These are phyloP conservation scores for Ephemerocybe angulata DNA, from an alignment of 768 basidiomycete genomes.

Conservation along the genomic window DNA sequence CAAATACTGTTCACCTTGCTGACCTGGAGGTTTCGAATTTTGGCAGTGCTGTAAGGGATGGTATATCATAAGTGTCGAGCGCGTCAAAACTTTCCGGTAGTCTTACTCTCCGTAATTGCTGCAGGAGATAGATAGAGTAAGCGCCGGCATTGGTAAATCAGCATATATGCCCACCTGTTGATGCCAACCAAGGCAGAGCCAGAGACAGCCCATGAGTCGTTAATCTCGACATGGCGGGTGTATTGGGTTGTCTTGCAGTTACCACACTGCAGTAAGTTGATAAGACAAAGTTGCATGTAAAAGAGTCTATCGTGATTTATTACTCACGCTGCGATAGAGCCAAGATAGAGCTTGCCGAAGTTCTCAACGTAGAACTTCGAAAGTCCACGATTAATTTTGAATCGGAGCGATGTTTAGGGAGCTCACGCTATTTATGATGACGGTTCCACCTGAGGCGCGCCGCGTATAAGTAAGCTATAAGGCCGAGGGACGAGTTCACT, in stretches of 20 bases:
- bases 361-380: conserved; percentile 37
- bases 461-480: background rate
- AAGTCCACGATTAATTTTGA: background rate
- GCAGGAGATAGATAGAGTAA: background rate
- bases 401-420: background rate
- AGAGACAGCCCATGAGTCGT: conserved; percentile 32
- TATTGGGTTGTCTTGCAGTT: conserved; percentile 31
- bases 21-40: conserved; percentile 29
- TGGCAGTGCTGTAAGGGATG: conserved; percentile 24
- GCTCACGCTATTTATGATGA: conserved; percentile 35
- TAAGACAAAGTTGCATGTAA: background rate
- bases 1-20: conserved; percentile 30
- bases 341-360: conserved; percentile 37
- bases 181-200: conserved; percentile 30
- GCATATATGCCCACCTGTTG: conserved; percentile 24
- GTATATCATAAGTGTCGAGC: background rate
- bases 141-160: background rate
- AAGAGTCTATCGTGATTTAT: background rate
- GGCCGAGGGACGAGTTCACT: conserved; percentile 4
- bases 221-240: conserved; percentile 26
- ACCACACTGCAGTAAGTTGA: conserved; percentile 22
- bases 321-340: conserved; percentile 26
- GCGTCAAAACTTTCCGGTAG: background rate
- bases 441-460: conserved; percentile 14
- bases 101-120: conserved; percentile 38